Conservation (phyloP, 495 filamentous ascomycete species). For the Sphaerosporella brunnea region DNA sequence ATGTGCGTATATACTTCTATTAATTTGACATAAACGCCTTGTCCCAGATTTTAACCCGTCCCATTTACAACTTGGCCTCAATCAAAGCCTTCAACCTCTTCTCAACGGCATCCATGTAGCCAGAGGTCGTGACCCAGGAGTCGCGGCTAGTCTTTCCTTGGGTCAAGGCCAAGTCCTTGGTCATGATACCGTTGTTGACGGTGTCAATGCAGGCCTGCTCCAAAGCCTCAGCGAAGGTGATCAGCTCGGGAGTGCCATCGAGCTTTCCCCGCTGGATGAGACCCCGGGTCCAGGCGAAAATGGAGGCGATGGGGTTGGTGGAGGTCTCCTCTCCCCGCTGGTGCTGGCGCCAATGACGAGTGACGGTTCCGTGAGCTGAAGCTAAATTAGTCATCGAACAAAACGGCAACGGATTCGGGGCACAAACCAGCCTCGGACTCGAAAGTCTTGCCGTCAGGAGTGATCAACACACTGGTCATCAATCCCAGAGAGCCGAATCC, state of each 20-base stretch:
- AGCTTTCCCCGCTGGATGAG: slow-evolving; percentile 81
- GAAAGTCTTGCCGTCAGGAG: slow-evolving; percentile 85
- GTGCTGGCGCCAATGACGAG: slow-evolving; percentile 95
- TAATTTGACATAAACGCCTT: slow-evolving; percentile 4
- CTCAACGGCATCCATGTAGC: slow-evolving; percentile 83
- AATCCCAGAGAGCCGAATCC: slow-evolving; percentile 94
- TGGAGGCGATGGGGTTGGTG: slow-evolving; percentile 95
- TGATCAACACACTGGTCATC: slow-evolving; percentile 95
- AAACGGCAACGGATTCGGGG: no score
- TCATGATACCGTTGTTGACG: slow-evolving; percentile 95
- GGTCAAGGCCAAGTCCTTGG: slow-evolving; percentile 86
- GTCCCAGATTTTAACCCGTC: not conserved
- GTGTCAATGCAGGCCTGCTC: slow-evolving; percentile 91
- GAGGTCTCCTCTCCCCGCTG: slow-evolving; percentile 93
- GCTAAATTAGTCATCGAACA: no score
- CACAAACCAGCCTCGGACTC: slow-evolving; percentile 60
- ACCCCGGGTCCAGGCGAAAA: slow-evolving; percentile 97
- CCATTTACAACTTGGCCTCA: slow-evolving; percentile 5
- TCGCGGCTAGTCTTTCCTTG: slow-evolving; percentile 67
- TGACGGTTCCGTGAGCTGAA: slow-evolving; percentile 87
- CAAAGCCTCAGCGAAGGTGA: slow-evolving; percentile 73
- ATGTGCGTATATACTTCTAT: slow-evolving; percentile 2
- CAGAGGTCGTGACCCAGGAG: slow-evolving; percentile 73
- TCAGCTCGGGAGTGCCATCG: slow-evolving; percentile 72
- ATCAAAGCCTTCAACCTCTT: slow-evolving; percentile 46